Percentiles rank a stretch among this genome's conserved stretches.
Evolutionary conservation across 1,139 yeast species (phyloP).

Genomic region (Debaryomyces sp.): DNA sequence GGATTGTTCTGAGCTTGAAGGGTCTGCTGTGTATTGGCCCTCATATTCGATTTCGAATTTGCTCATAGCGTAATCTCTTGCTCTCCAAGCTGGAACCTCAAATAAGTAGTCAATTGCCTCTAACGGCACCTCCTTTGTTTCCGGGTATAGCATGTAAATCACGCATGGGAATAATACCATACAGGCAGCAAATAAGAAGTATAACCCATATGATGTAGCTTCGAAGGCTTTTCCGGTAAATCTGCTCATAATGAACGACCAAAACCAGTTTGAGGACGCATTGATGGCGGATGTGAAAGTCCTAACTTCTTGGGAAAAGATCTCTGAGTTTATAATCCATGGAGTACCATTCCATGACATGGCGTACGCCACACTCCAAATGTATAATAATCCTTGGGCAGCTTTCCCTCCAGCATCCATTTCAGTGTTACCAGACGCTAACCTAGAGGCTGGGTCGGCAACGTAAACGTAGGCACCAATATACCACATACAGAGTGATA

Average conservation of each 20-base stretch:
- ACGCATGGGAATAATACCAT: slow-evolving; percentile 37
- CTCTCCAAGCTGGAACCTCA: slow-evolving; percentile 37
- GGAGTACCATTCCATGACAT: slow-evolving; percentile 52
- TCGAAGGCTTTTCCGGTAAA: slow-evolving; percentile 46
- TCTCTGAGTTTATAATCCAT: slow-evolving; percentile 51
- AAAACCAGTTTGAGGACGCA: slow-evolving; percentile 50
- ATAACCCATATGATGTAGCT: slow-evolving; percentile 45
- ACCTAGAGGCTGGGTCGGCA: slow-evolving; percentile 34
- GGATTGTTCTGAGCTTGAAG: background rate
- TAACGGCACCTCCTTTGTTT: slow-evolving; percentile 47
- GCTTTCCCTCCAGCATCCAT: slow-evolving; percentile 45
- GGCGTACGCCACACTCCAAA: slow-evolving; percentile 49
- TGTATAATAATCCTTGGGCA: slow-evolving; percentile 50
- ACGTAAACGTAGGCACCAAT: slow-evolving; percentile 52
- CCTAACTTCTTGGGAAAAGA: slow-evolving; percentile 45
- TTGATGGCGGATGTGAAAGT: slow-evolving; percentile 47
- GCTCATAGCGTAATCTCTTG: slow-evolving; percentile 25
- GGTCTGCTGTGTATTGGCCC: background rate
- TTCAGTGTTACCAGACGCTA: slow-evolving; percentile 25
- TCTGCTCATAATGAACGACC: slow-evolving; percentile 52
- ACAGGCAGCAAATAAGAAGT: slow-evolving; percentile 45
- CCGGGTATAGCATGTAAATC: slow-evolving; percentile 44
- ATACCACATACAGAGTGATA: slow-evolving; percentile 52
- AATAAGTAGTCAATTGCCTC: slow-evolving; percentile 47
- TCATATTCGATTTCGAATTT: slow-evolving; percentile 21